Evolutionary conservation across 345 rosid genomes (phyloP).

Genomic region (Turnera subulata): DNA sequence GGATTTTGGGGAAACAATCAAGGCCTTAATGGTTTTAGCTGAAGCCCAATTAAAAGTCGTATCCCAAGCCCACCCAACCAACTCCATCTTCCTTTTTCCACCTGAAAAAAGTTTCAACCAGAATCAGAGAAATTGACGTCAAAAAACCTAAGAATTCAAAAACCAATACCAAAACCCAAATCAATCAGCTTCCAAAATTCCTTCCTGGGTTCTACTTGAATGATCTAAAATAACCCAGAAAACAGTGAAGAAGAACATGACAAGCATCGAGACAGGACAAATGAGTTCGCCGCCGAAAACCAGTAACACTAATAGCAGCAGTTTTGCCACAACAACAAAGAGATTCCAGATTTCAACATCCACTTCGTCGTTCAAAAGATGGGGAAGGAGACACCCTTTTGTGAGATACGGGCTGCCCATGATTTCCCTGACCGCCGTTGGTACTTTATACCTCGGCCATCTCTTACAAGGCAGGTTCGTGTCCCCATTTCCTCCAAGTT

Average conservation of each 20-base stretch:
- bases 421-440: conserved; percentile 85
- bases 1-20: too few relatives aligned
- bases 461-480: conserved; percentile 93
- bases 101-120: too few relatives aligned
- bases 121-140: background rate
- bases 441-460: conserved; percentile 78
- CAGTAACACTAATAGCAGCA: too few relatives aligned
- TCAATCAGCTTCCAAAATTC: background rate
- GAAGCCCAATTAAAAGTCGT: too few relatives aligned
- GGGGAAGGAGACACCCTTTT: conserved; percentile 87
- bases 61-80: background rate
- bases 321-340: background rate
- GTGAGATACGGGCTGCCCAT: conserved; percentile 89
- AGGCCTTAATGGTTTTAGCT: too few relatives aligned
- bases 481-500: conserved; percentile 2
- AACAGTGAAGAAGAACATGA: conserved; percentile 1
- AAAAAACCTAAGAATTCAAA: background rate
- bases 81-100: background rate
- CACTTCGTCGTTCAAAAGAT: conserved; percentile 60
- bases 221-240: background rate
- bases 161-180: background rate
- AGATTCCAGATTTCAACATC: conserved; percentile 18
- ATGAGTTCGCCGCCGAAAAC: conserved; percentile 10
- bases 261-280: background rate
- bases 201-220: background rate